A percentile compares a stretch with the other conserved stretches of the same genome.
Conservation (phyloP, 164 flowering plant genomes). For the Piper longum region DNA sequence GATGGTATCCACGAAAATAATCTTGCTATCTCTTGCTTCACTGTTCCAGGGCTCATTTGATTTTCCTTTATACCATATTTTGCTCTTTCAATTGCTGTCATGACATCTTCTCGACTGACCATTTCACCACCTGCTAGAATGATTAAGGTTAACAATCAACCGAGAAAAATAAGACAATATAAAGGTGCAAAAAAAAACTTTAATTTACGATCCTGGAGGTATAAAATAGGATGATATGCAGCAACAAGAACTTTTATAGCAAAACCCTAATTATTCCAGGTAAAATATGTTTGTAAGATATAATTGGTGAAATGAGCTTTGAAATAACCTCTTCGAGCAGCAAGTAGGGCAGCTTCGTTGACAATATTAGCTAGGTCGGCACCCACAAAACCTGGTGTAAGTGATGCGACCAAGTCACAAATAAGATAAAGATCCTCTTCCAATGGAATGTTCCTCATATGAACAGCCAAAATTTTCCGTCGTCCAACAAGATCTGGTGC, state of each 20-base stretch:
- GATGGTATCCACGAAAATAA: conserved; percentile 92
- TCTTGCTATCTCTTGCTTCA: conserved; percentile 58
- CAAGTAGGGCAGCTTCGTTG: conserved; percentile 90
- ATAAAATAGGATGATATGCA: too few species aligned
- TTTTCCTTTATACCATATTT: conserved; percentile 72
- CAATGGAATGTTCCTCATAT: conserved; percentile 76
- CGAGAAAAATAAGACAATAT: too few species aligned
- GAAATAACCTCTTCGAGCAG: conserved; percentile 87
- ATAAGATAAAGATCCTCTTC: conserved; percentile 64
- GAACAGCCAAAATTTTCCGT: conserved; percentile 76
- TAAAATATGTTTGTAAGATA: not conserved
- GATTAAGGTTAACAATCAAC: not conserved
- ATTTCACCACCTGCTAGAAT: conserved; percentile 48
- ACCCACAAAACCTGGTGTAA: conserved; percentile 86
- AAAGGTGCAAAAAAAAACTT: too few species aligned
- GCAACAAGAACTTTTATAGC: too few species aligned
- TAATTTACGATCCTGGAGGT: too few species aligned
- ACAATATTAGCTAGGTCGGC: conserved; percentile 98
- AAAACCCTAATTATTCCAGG: too few species aligned
- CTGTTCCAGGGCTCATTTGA: conserved; percentile 21
- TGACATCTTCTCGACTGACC: conserved; percentile 75
- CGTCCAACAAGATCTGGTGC: conserved; percentile 92
- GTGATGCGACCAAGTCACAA: conserved; percentile 77
- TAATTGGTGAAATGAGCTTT: not conserved
- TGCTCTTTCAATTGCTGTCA: conserved; percentile 93